Percentiles rank a stretch among this genome's conserved stretches.
Evolutionary conservation across 805 yeast genomes (phyloP).

Genomic region (Isabelozyma pseudorhagii): DNA sequence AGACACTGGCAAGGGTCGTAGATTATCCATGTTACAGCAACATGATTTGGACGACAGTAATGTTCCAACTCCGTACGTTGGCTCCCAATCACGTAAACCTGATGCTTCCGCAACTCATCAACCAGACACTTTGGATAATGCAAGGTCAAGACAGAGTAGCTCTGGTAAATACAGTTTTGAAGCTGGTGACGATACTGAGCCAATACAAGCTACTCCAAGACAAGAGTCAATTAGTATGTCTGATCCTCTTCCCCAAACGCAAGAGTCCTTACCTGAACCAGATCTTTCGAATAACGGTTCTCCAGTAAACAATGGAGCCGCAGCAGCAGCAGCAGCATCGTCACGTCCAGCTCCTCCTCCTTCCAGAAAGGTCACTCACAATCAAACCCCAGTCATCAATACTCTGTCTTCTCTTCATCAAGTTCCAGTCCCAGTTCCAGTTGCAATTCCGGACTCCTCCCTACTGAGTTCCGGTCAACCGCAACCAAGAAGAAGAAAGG

Average conservation of each 20-base stretch:
- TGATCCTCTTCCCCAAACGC: not conserved
- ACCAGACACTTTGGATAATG: slow-evolving; percentile 5
- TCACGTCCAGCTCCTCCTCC: slow-evolving; percentile 53
- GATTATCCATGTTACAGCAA: slow-evolving; percentile 30
- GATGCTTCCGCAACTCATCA: not conserved
- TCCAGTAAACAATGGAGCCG: slow-evolving; percentile 4
- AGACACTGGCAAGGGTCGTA: slow-evolving; percentile 17
- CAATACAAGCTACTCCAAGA: slow-evolving; percentile 28
- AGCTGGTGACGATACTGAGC: slow-evolving; percentile 35
- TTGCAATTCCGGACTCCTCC: slow-evolving; percentile 19
- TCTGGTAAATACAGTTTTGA: slow-evolving; percentile 35
- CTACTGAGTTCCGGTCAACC: not conserved
- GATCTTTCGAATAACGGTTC: slow-evolving; percentile 1
- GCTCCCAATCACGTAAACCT: not conserved
- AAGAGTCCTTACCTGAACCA: slow-evolving; percentile 11
- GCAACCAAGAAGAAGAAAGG: slow-evolving; percentile 33
- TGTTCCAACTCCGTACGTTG: not conserved
- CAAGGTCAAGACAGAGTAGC: slow-evolving; percentile 16
- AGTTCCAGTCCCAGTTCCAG: slow-evolving; percentile 17
- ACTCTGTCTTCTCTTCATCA: slow-evolving; percentile 22
- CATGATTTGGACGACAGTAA: slow-evolving; percentile 23
- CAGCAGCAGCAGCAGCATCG: slow-evolving; percentile 21
- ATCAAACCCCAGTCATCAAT: slow-evolving; percentile 19
- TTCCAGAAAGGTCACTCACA: slow-evolving; percentile 46
- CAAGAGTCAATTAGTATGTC: slow-evolving; percentile 8